Percentiles rank a stretch among this genome's conserved stretches.
Evolutionary conservation across 106 monocot genomes (phyloP).

Genomic region (Dioscorea zingiberensis): DNA sequence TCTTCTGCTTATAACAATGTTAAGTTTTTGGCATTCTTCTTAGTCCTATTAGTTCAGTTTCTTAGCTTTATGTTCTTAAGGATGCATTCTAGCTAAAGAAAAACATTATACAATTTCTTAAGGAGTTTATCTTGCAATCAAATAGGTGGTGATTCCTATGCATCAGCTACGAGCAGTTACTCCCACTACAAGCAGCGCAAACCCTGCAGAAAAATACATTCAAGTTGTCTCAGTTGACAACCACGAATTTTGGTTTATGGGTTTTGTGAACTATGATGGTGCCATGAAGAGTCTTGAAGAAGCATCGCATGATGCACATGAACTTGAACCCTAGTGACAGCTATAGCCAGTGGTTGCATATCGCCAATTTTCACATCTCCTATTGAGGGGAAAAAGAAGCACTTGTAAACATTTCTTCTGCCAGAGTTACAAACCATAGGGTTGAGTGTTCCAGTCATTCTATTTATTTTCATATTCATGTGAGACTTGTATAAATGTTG

Average conservation of each 20-base stretch:
- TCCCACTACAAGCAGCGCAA: conserved; percentile 27
- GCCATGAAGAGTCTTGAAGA: conserved; percentile 1
- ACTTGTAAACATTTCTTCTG: no score
- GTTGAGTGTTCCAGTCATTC: no score
- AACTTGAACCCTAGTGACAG: neutral
- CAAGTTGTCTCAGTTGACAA: conserved; percentile 37
- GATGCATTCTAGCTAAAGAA: neutral
- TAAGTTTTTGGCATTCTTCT: neutral
- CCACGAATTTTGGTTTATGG: conserved; percentile 44
- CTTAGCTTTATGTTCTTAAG: neutral
- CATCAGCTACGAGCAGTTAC: conserved; percentile 32
- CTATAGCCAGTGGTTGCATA: neutral
- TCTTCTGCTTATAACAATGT: neutral
- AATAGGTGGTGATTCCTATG: conserved; percentile 38
- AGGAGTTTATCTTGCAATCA: neutral
- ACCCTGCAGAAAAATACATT: conserved; percentile 35
- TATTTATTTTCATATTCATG: no score
- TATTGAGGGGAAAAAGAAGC: no score
- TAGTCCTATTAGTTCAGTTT: neutral
- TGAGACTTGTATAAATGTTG: no score
- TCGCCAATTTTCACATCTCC: no score
- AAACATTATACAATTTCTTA: neutral
- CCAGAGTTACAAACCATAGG: no score
- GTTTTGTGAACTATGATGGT: conserved; percentile 36
- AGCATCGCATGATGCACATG: neutral